phyloP scores from a whole-genome alignment of 495 filamentous ascomycete genomes.

The Aspergillus haitiensis region DNA sequence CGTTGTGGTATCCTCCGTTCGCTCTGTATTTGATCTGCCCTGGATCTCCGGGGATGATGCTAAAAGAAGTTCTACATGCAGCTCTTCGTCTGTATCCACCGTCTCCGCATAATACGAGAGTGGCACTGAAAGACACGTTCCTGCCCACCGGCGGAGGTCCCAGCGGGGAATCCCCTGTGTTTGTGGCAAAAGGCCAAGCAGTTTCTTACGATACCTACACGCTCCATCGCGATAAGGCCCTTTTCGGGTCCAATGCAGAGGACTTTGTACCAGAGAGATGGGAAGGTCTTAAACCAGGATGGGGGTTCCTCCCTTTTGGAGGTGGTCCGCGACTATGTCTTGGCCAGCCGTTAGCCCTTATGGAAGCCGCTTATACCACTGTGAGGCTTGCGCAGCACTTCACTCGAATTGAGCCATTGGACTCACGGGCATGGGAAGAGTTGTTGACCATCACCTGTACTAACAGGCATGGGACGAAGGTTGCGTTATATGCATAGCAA shows the following conservation, averaged over 20 bases:
- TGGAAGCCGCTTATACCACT: background rate
- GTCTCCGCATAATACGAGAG: background rate
- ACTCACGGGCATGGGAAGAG: background rate
- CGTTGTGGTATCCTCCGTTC: background rate
- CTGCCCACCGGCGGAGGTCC: conserved; percentile 5
- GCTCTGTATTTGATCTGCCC: too few species aligned
- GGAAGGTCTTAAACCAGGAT: background rate
- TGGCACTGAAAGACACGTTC: background rate
- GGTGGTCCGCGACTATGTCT: conserved; percentile 5
- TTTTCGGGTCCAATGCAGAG: conserved; percentile 3
- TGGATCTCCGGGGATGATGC: too few species aligned
- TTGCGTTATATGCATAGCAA: background rate
- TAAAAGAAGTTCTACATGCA: too few species aligned
- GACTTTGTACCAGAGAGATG: conserved; percentile 8
- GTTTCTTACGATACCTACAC: background rate
- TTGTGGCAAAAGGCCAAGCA: conserved; percentile 1
- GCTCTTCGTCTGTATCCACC: conserved; percentile 4
- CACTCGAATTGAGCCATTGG: background rate
- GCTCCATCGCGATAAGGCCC: background rate
- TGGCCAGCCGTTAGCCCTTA: background rate
- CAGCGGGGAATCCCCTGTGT: background rate
- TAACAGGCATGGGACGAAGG: background rate
- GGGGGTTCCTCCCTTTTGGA: conserved; percentile 3
- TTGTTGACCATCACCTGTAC: background rate
- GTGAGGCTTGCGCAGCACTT: background rate